Evolutionary conservation across 75 land plant genomes (phyloP).

Genomic region (Isoetes taiwanensis): DNA sequence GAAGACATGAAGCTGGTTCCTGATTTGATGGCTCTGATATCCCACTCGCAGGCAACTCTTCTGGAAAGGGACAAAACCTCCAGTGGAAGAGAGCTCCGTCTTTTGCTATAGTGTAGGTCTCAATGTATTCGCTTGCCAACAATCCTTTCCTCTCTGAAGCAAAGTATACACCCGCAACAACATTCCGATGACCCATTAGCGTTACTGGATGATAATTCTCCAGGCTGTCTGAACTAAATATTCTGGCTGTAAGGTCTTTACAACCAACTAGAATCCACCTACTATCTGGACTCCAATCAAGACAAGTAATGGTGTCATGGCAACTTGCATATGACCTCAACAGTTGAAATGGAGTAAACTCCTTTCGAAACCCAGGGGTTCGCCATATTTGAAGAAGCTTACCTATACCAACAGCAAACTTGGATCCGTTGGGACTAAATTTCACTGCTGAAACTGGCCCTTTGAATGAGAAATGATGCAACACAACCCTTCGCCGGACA

Average conservation of each 20-base stretch:
- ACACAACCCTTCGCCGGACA: constrained; percentile 48
- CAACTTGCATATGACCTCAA: constrained; percentile 47
- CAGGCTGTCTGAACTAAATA: constrained; percentile 29
- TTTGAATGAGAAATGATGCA: constrained; percentile 77
- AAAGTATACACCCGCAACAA: constrained; percentile 51
- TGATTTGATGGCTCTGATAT: too few relatives aligned
- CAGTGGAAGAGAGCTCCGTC: constrained; percentile 72
- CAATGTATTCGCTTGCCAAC: constrained; percentile 19
- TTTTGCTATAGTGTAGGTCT: constrained; percentile 46
- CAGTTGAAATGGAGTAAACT: constrained; percentile 67
- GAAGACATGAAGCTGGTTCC: too few relatives aligned
- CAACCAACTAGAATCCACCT: constrained; percentile 66
- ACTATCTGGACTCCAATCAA: constrained; percentile 75
- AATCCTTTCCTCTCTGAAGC: not conserved
- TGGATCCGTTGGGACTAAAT: constrained; percentile 60
- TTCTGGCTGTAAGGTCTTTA: constrained; percentile 58
- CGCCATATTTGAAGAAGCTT: constrained; percentile 72
- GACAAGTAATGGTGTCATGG: constrained; percentile 37
- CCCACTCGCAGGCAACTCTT: too few relatives aligned
- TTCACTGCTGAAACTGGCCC: constrained; percentile 35
- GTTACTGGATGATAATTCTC: constrained; percentile 31
- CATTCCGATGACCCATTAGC: constrained; percentile 65
- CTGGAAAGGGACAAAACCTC: constrained; percentile 18
- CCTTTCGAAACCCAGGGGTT: constrained; percentile 62
- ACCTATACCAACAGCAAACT: constrained; percentile 68